These are phyloP conservation scores for Boletus barrowsii DNA, from an alignment of 768 basidiomycete genomes.

Conservation along the genomic window DNA sequence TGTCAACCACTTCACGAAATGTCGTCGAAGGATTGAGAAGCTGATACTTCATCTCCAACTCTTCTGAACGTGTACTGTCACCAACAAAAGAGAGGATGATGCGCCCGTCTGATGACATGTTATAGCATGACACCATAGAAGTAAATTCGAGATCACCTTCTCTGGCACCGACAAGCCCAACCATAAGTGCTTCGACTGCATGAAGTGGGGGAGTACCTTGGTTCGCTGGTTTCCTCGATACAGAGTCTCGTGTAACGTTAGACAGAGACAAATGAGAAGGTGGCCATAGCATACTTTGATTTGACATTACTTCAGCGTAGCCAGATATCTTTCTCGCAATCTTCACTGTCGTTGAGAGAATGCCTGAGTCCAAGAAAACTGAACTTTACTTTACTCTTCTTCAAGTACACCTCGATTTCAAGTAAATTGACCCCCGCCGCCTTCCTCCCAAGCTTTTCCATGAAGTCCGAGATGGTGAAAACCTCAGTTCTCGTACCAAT, in stretches of 20 bases:
- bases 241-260: slow-evolving; percentile 7
- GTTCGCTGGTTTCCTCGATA: slow-evolving; percentile 6
- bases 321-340: slow-evolving; percentile 81
- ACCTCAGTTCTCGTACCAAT: slow-evolving; percentile 47
- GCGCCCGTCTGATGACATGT: slow-evolving; percentile 62
- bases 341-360: slow-evolving; percentile 28
- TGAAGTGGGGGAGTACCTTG: slow-evolving; percentile 73
- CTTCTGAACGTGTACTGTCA: slow-evolving; percentile 35
- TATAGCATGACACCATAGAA: background rate
- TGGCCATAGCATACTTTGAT: slow-evolving; percentile 25
- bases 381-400: slow-evolving; percentile 78
- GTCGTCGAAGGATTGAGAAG: slow-evolving; percentile 87
- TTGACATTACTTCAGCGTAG: slow-evolving; percentile 64
- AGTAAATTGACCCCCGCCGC: slow-evolving; percentile 77
- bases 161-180: slow-evolving; percentile 72
- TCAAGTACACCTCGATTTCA: slow-evolving; percentile 79
- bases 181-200: slow-evolving; percentile 73
- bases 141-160: slow-evolving; percentile 47
- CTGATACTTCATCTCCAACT: slow-evolving; percentile 80
- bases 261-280: background rate
- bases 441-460: slow-evolving; percentile 62
- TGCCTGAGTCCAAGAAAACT: background rate
- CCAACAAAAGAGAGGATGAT: slow-evolving; percentile 55
- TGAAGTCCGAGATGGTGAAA: slow-evolving; percentile 63
- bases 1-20: slow-evolving; percentile 80